These are phyloP conservation scores for Hypholoma fasciculare DNA, from an alignment of 768 basidiomycete species.

Conservation along the genomic window DNA sequence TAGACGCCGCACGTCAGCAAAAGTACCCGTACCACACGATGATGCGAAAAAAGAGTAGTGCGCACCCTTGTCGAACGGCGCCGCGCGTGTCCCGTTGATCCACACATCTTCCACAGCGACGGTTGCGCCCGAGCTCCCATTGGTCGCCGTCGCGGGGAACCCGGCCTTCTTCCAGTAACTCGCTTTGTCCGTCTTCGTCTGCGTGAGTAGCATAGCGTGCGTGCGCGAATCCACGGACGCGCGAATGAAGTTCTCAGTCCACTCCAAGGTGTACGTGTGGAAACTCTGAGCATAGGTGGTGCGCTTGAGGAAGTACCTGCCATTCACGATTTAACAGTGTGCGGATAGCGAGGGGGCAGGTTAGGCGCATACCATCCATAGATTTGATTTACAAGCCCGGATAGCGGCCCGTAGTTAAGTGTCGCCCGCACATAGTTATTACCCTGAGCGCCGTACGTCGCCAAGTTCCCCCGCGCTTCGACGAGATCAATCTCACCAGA, in stretches of 20 bases:
- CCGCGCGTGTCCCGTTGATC: constrained; percentile 44
- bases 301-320: constrained; percentile 29
- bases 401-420: constrained; percentile 68
- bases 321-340: no score
- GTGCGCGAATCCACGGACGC: constrained; percentile 77
- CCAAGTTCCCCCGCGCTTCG: constrained; percentile 61
- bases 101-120: constrained; percentile 50
- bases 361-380: constrained; percentile 40
- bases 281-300: constrained; percentile 25
- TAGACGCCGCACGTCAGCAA: constrained; percentile 15
- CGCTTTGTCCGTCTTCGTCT: constrained; percentile 43
- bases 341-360: background rate
- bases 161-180: constrained; percentile 69
- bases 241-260: constrained; percentile 57
- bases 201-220: constrained; percentile 57
- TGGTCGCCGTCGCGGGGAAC: constrained; percentile 63
- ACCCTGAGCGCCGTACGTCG: constrained; percentile 55
- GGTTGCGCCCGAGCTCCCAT: constrained; percentile 43
- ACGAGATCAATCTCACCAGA: constrained; percentile 60
- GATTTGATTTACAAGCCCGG: constrained; percentile 44
- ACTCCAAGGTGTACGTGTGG: constrained; percentile 20
- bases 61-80: constrained; percentile 80
- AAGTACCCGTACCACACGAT: constrained; percentile 17
- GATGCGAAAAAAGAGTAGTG: constrained; percentile 2
- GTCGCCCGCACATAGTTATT: constrained; percentile 57